Evolutionary conservation across 2,329 filamentous ascomycete species (phyloP).

Genomic region (Colletotrichum sp.): DNA sequence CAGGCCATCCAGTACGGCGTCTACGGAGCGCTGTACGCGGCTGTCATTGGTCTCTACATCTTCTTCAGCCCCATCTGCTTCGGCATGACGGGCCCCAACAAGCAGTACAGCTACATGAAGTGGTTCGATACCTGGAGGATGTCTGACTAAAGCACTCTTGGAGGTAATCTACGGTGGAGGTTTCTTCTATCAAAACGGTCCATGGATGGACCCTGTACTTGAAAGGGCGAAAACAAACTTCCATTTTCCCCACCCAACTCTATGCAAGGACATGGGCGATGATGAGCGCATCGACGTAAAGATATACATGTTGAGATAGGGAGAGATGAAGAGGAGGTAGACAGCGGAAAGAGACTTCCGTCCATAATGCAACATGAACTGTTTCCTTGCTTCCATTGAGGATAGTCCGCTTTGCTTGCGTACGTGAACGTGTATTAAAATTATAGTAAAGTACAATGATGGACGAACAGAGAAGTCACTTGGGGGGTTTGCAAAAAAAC

Average conservation of each 20-base stretch:
- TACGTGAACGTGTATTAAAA: slow-evolving; percentile 6
- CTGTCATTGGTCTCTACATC: slow-evolving; percentile 82
- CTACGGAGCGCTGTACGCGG: slow-evolving; percentile 77
- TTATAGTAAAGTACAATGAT: slow-evolving; percentile 15
- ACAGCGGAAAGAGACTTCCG: slow-evolving; percentile 5
- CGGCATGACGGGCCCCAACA: slow-evolving; percentile 87
- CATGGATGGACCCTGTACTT: not conserved
- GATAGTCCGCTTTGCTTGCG: not conserved
- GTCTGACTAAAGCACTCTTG: slow-evolving; percentile 54
- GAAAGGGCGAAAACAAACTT: not conserved
- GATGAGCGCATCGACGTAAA: not conserved
- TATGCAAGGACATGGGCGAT: slow-evolving; percentile 3
- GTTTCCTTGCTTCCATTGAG: slow-evolving; percentile 4
- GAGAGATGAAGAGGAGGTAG: not conserved
- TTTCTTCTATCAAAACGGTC: not conserved
- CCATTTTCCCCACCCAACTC: not conserved
- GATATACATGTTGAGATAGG: not conserved
- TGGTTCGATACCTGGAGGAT: slow-evolving; percentile 92
- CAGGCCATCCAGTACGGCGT: slow-evolving; percentile 68
- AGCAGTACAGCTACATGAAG: slow-evolving; percentile 88
- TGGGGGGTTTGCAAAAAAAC: not conserved
- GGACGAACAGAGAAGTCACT: not conserved
- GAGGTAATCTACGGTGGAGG: not conserved
- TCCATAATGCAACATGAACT: slow-evolving; percentile 17
- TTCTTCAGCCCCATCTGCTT: slow-evolving; percentile 94